Evolutionary conservation across 148 eudicot genomes (phyloP).

Genomic region (Cornus kousa): DNA sequence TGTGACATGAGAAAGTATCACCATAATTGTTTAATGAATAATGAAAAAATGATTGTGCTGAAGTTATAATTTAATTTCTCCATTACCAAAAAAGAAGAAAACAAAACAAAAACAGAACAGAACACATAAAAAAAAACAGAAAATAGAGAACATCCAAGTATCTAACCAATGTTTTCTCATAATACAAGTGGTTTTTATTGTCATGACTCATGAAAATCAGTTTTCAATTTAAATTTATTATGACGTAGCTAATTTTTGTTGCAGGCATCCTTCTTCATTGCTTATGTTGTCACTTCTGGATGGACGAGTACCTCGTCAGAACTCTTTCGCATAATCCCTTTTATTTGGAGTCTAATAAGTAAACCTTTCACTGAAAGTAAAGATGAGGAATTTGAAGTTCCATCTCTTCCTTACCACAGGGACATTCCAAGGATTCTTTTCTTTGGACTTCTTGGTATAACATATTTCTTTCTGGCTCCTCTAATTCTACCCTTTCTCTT

Average conservation of each 20-base stretch:
- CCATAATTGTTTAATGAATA: too few species aligned
- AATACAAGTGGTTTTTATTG: conserved; percentile 5
- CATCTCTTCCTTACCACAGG: conserved; percentile 47
- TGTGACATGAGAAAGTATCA: too few species aligned
- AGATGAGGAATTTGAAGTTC: conserved; percentile 38
- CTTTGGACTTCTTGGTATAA: conserved; percentile 66
- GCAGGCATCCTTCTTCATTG: conserved; percentile 73
- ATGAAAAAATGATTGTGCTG: not conserved
- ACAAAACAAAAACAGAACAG: too few species aligned
- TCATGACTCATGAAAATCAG: not conserved
- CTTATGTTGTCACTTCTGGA: conserved; percentile 71
- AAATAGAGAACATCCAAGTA: not conserved
- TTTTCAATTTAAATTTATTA: not conserved
- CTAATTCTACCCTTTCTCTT: conserved; percentile 65
- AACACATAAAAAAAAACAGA: too few species aligned
- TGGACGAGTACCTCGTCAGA: conserved; percentile 69
- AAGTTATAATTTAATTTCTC: too few species aligned
- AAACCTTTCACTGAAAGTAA: conserved; percentile 35
- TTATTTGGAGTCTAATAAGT: conserved; percentile 36
- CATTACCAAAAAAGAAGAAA: too few species aligned
- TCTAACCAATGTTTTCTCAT: not conserved
- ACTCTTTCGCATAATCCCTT: conserved; percentile 50
- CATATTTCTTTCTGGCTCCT: conserved; percentile 74
- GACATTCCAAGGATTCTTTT: conserved; percentile 61
- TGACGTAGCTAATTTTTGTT: conserved; percentile 10